phyloP scores from a whole-genome alignment of 495 filamentous ascomycete species.

The Penicillium dipodomyicola region DNA sequence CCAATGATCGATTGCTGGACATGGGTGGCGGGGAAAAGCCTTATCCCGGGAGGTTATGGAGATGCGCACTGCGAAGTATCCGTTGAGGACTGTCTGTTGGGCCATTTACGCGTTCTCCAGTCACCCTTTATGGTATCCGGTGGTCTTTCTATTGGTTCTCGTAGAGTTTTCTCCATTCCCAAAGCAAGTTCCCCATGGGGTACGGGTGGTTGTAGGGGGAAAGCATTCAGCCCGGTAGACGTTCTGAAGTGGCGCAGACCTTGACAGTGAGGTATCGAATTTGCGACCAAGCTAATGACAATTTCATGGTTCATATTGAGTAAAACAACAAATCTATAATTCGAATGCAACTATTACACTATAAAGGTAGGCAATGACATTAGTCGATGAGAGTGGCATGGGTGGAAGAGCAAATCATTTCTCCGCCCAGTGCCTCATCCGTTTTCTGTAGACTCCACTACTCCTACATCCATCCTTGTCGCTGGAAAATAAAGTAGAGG shows the following conservation, averaged over 20 bases:
- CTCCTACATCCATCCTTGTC: no score
- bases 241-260: background rate
- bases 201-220: constrained; percentile 15
- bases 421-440: constrained; percentile 11
- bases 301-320: no score
- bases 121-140: constrained; percentile 1
- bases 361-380: background rate
- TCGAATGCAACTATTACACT: background rate
- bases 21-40: constrained; percentile 30
- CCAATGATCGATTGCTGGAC: constrained; percentile 11
- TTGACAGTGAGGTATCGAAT: background rate
- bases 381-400: background rate
- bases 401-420: constrained; percentile 23
- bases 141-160: constrained; percentile 5
- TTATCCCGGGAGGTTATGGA: constrained; percentile 14
- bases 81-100: no score
- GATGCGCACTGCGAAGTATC: background rate
- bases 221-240: constrained; percentile 33
- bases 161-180: background rate
- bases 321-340: background rate
- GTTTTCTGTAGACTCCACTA: constrained; percentile 5
- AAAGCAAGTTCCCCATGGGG: constrained; percentile 23
- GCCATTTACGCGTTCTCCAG: background rate
- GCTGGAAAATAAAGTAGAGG: no score
- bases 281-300: background rate